Conservation (phyloP, 2,329 filamentous ascomycete genomes). For the Paracoccidioides lutzii region DNA sequence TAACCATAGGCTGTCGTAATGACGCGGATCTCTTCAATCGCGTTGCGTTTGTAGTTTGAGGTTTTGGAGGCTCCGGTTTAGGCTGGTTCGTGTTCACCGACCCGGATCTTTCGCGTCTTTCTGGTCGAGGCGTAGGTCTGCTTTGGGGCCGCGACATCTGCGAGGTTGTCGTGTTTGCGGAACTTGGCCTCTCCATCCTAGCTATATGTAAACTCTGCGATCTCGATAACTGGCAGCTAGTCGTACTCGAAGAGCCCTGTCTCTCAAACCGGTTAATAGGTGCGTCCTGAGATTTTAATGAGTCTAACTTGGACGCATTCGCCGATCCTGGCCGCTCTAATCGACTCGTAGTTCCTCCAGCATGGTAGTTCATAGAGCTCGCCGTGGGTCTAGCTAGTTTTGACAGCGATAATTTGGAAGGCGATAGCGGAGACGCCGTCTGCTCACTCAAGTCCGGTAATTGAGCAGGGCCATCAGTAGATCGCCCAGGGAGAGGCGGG, state of each 20-base stretch:
- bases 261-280: not conserved
- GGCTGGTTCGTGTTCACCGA: not conserved
- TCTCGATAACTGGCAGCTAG: not conserved
- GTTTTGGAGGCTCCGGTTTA: constrained; percentile 13
- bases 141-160: not conserved
- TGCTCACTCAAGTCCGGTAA: not conserved
- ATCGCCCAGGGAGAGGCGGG: not conserved
- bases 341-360: not conserved
- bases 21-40: constrained; percentile 26
- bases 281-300: not conserved
- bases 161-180: not conserved
- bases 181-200: not conserved
- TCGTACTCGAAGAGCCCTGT: not conserved
- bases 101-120: constrained; percentile 1
- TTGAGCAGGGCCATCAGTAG: not conserved
- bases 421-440: not conserved
- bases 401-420: not conserved
- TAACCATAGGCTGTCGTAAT: constrained; percentile 21
- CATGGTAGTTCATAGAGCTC: not conserved
- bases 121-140: not conserved
- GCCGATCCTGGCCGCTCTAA: not conserved
- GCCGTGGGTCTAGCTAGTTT: not conserved
- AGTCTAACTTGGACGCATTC: not conserved
- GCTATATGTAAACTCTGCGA: not conserved
- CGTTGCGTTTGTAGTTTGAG: constrained; percentile 10